Base-by-base conservation (phyloP, 257 asterid species). In the Jaltomata sinuosa region DNA sequence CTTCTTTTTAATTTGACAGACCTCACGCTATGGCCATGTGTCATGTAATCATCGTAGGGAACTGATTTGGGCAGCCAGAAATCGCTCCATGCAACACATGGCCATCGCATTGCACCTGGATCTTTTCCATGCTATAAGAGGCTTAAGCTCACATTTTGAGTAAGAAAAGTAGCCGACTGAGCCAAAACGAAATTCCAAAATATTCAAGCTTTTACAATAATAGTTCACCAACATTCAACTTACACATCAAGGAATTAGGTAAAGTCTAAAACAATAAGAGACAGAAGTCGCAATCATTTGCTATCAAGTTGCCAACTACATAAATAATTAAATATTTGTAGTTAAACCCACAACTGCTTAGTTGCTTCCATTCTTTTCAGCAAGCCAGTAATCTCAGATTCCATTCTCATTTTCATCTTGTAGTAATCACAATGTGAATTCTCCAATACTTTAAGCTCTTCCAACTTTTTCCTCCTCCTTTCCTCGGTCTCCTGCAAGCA, bases 301-400 rank as follows among this genome's bases (percentile, higher is more conserved):
- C 8, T 29, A 55, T 55, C 64, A 21, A 55, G 64, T 55, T 55
- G 64, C 64, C 27, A 8, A 21, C 64, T 21, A 2, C 29, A 57
- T 57, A 57, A 57, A 57, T 57, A 57, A 16, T 4, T 2, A 55
- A 22, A 10, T 22, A 9, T 61, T 61, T 61, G 68, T 11, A 5
- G 68, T 25, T 61, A 61, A 61, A 61, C 68, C 68, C 34, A 25
- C 68, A 93, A 94, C 64, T 93, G 96, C 87, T 96, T 96, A 5
- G 98, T 94, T 2, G 93, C 92, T 83, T 96, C 98, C 99, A 96
- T 96, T 88, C 98, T 94, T 92, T 93, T 91, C 77, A 96, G 84
- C 92, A 96, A 91, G 38, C 97, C 99, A 0, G 97, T 94, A 38
- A 96, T 94, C 91, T 97, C 99, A 61, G 19, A 61, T 61, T 61